A percentile compares a stretch with the other conserved stretches of the same genome.
Evolutionary conservation across 179 eudicot species (phyloP).

Genomic region (Actinidia chinensis): DNA sequence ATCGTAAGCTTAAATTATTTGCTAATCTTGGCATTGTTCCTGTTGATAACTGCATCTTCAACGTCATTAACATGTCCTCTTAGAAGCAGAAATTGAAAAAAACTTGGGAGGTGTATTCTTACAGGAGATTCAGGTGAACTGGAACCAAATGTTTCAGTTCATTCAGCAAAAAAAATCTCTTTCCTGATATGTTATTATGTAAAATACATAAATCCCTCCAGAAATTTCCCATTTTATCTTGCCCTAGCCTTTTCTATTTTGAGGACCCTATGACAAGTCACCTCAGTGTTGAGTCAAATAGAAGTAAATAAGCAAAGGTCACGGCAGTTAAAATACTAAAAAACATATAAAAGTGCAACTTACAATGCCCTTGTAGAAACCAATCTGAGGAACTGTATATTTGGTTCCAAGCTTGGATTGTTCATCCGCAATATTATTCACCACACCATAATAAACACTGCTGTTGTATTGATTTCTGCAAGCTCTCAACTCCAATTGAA

Average conservation of each 20-base stretch:
- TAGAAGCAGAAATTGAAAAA: background rate
- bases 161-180: too few relatives aligned
- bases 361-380: constrained; percentile 88
- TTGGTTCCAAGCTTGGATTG: constrained; percentile 89
- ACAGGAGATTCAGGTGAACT: background rate
- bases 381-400: constrained; percentile 80
- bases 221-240: background rate
- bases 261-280: constrained; percentile 9
- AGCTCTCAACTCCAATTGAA: constrained; percentile 83
- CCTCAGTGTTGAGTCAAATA: background rate
- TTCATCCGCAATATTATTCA: constrained; percentile 83
- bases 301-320: background rate
- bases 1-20: background rate
- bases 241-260: background rate
- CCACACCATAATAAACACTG: constrained; percentile 65
- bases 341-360: constrained; percentile 28
- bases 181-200: background rate
- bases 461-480: constrained; percentile 94
- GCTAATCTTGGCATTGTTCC: constrained; percentile 1
- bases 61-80: background rate
- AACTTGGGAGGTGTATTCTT: background rate
- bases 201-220: background rate
- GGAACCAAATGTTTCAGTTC: background rate
- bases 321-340: background rate
- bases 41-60: background rate